Base-by-base conservation (phyloP, 352 stramenopile genomes). In the Pythium insidiosum region DNA sequence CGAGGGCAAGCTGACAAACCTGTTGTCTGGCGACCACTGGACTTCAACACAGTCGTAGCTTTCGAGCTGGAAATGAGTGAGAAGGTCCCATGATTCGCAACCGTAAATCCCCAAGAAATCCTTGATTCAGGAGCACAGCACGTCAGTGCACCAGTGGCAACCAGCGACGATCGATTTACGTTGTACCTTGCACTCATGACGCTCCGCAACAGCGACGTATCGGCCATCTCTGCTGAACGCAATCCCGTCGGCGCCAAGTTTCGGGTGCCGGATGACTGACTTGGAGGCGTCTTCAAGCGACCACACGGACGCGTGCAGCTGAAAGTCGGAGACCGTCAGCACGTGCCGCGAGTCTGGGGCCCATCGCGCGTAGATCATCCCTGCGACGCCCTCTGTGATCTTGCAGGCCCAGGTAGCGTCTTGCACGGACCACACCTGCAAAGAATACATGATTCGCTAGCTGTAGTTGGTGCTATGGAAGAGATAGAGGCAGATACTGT, bases 31-130 rank as follows among this genome's bases (percentile, higher is more conserved):
- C 0, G 74, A 77, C 77, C 74, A 92, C 25, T 23, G 16, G 25
- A 92, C 57, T 56, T 92, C 70, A 1, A 75, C 67, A 25, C 77
- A 86, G 56, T 92, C 80, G 52, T 92, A 92, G 48, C 73, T 90
- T 18, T 87, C 74, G 11, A 86, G 43, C 2, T 74, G 35, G 43
- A 90, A 92, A 44, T 90, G 80, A 0, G 61, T 43, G 3, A 73
- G 67, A 5, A 90, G 52, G 24, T 90, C 75, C 80, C 80, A 92
- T 12, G 59, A 65, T 40, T 73, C 75, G 31, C 74, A 85, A 44
- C 63, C 73, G 59, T 92, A 92, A 38, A 92, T 62, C 4, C 75
- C 77, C 21, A 92, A 50, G 16, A 79, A 85, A 30, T 92, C 80
- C 68, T 88, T 22, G 3, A n/a, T n/a, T n/a, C n/a, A n/a, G n/a